Percentiles rank a stretch among this genome's conserved stretches.
These are phyloP conservation scores for Phytophthora aleatoria DNA, from an alignment of 352 stramenopile species.

Conservation along the genomic window DNA sequence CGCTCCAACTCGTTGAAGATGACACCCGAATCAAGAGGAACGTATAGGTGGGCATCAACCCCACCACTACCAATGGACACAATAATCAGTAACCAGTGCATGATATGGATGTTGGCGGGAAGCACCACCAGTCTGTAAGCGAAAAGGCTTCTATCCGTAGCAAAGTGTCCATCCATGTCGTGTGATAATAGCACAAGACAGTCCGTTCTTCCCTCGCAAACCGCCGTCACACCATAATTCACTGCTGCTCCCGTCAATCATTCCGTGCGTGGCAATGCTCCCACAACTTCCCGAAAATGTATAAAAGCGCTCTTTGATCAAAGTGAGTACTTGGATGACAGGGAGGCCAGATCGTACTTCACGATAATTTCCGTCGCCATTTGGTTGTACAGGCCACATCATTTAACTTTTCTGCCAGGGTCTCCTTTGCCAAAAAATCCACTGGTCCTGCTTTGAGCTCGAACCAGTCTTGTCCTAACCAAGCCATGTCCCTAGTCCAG, in stretches of 20 bases:
- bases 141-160: constrained; percentile 2
- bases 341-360: not conserved
- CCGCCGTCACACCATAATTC: constrained; percentile 1
- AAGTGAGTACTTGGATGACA: not conserved
- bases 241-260: constrained; percentile 2
- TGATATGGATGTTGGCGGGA: not conserved
- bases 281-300: constrained; percentile 1
- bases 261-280: not conserved
- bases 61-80: not conserved
- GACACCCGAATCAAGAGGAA: not conserved
- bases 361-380: not conserved
- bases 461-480: not conserved
- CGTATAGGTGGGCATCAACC: not conserved
- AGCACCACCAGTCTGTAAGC: not conserved
- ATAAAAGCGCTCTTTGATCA: not conserved
- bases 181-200: constrained; percentile 3
- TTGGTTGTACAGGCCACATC: not conserved
- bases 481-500: not conserved
- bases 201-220: not conserved
- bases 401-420: not conserved
- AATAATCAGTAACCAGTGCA: constrained; percentile 1
- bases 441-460: not conserved
- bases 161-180: constrained; percentile 7
- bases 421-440: not conserved
- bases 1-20: not conserved